phyloP scores from a whole-genome alignment of 495 filamentous ascomycete species.

The Penicillium goetzii region DNA sequence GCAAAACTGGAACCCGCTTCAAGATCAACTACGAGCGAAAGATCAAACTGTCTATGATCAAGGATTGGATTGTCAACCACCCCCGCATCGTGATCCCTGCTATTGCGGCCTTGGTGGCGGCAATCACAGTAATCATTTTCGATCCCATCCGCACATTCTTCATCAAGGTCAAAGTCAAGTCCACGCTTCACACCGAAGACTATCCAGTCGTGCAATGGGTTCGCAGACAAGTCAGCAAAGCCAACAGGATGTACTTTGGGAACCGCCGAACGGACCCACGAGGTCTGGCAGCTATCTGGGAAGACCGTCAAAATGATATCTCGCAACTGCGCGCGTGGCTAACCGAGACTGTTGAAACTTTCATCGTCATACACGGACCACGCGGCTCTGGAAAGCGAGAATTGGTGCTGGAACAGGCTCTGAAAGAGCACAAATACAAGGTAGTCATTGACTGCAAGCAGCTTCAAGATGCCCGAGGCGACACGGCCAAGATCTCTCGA shows the following conservation, averaged over 20 bases:
- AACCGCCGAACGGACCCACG: constrained; percentile 61
- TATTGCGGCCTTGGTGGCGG: constrained; percentile 75
- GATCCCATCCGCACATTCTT: constrained; percentile 93
- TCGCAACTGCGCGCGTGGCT: constrained; percentile 83
- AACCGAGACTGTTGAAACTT: constrained; percentile 83
- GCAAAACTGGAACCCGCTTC: constrained; percentile 71
- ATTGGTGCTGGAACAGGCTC: constrained; percentile 79
- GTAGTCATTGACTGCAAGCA: constrained; percentile 94
- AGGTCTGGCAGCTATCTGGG: constrained; percentile 81
- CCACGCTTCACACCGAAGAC: constrained; percentile 71
- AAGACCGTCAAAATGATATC: constrained; percentile 80
- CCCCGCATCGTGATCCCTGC: constrained; percentile 85
- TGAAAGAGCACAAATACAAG: constrained; percentile 75
- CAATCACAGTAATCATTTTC: constrained; percentile 88
- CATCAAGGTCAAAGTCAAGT: constrained; percentile 82
- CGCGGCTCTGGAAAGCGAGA: constrained; percentile 90
- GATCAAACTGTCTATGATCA: constrained; percentile 73
- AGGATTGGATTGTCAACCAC: constrained; percentile 88
- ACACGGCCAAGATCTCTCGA: constrained; percentile 81
- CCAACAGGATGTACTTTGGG: constrained; percentile 66
- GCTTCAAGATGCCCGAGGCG: constrained; percentile 88
- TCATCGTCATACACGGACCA: constrained; percentile 92
- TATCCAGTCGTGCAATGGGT: constrained; percentile 78
- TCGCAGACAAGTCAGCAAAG: constrained; percentile 68
- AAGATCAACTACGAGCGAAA: constrained; percentile 81